Evolutionary conservation across 345 rosid genomes (phyloP).

Genomic region (Iberis pinnata): DNA sequence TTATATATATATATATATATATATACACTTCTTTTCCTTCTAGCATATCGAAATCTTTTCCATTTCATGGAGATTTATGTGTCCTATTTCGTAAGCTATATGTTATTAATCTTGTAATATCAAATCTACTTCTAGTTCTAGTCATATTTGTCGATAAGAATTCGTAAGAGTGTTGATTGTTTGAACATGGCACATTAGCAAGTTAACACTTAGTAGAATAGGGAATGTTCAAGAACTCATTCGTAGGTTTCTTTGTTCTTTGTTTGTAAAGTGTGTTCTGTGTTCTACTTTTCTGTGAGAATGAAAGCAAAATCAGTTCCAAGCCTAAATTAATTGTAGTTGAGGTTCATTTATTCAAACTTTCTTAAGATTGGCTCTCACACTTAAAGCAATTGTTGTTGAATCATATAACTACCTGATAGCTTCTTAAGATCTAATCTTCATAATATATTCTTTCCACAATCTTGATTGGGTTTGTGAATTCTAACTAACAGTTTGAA

Average conservation of each 20-base stretch:
- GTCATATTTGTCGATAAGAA: neutral
- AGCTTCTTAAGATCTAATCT: too few species aligned
- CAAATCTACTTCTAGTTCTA: neutral
- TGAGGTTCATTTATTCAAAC: neutral
- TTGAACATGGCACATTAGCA: neutral
- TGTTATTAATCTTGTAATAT: neutral
- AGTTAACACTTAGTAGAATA: constrained; percentile 3
- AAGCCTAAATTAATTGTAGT: too few species aligned
- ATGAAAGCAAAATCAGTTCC: neutral
- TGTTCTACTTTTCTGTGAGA: neutral
- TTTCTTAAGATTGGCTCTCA: constrained; percentile 1
- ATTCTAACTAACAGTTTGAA: neutral
- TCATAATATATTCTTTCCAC: too few species aligned
- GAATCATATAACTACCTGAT: neutral
- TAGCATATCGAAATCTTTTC: neutral
- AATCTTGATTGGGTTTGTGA: neutral
- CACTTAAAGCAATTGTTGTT: neutral
- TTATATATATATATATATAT: too few species aligned
- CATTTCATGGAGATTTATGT: neutral
- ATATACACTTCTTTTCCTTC: neutral
- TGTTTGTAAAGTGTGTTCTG: neutral
- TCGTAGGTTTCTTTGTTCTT: too few species aligned
- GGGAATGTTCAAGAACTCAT: neutral
- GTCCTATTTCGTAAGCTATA: too few species aligned
- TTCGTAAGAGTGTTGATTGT: constrained; percentile 3